phyloP scores from a whole-genome alignment of 2,329 filamentous ascomycete species.

The Aureobasidium lini region DNA sequence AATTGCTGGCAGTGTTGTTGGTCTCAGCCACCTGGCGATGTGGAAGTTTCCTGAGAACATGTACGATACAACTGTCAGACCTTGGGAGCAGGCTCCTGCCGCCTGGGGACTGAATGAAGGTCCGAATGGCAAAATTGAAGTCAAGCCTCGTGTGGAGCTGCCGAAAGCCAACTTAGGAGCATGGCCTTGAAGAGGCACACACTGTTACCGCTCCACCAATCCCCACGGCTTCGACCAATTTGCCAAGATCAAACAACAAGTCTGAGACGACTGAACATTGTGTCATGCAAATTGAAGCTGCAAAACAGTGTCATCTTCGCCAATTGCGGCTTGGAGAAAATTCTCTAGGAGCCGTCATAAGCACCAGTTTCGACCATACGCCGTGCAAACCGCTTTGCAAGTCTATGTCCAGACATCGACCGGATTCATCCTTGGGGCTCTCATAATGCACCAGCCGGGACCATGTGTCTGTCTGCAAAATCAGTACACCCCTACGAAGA shows the following conservation, averaged over 20 bases:
- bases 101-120: background rate
- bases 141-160: background rate
- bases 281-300: no score
- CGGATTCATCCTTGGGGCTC: no score
- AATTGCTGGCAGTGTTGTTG: background rate
- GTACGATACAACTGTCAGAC: background rate
- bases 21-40: background rate
- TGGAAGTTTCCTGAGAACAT: constrained; percentile 6
- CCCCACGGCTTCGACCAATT: no score
- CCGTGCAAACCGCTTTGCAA: no score
- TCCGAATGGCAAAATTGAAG: background rate
- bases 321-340: no score
- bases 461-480: background rate
- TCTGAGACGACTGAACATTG: no score
- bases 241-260: no score
- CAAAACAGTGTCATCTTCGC: no score
- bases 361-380: no score
- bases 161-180: background rate
- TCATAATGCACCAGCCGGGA: background rate
- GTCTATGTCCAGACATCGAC: no score
- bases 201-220: background rate
- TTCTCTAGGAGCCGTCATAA: no score
- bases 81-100: background rate
- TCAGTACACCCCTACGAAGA: no score
- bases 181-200: background rate